Conservation (phyloP, 78 protist genomes). For the Pigoraptor vietnamica region DNA sequence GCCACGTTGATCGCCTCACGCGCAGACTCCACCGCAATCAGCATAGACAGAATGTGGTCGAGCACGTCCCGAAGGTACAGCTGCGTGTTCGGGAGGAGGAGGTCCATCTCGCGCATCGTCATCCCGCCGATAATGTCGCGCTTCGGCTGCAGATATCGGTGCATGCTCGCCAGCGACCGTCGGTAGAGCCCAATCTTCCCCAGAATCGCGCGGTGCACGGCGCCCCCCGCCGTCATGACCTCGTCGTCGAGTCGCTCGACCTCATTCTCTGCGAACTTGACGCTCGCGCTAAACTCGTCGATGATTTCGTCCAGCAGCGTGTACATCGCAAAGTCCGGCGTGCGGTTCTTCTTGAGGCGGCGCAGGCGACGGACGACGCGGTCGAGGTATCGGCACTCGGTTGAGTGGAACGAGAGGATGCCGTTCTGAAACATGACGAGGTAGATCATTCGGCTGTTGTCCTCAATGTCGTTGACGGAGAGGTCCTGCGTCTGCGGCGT, state of each 20-base stretch:
- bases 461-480: background rate
- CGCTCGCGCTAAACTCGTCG: background rate
- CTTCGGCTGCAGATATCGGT: background rate
- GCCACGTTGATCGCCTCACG: background rate
- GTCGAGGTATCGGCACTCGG: background rate
- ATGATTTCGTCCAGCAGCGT: conserved; percentile 15
- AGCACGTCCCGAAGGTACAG: background rate
- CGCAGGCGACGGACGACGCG: background rate
- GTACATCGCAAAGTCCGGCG: conserved; percentile 19
- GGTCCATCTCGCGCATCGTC: background rate
- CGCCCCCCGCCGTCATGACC: background rate
- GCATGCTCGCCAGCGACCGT: background rate
- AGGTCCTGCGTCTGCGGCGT: background rate
- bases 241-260: conserved; percentile 22
- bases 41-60: background rate
- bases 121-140: background rate
- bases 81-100: background rate
- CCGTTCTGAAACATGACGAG: background rate
- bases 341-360: background rate
- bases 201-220: background rate
- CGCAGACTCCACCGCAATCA: background rate
- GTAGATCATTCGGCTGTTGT: background rate
- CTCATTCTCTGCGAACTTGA: background rate
- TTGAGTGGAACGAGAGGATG: conserved; percentile 3
- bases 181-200: conserved; percentile 4